Conservation (phyloP, 306 rosid species). For the Medicago ruthenica region DNA sequence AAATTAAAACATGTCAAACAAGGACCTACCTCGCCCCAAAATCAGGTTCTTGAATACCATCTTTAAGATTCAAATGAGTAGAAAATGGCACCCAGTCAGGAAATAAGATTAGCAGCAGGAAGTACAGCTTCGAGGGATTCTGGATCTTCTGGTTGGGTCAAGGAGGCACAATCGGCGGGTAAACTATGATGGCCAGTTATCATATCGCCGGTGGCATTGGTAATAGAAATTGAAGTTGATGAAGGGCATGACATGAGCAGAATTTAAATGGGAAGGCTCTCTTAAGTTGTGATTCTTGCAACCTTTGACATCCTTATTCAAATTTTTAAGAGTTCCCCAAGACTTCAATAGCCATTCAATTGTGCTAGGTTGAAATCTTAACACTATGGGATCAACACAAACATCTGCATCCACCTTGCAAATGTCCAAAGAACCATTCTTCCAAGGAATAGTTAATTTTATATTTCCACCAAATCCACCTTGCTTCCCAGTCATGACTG, state of each 20-base stretch:
- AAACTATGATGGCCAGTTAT: conserved; percentile 48
- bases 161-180: conserved; percentile 47
- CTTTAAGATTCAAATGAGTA: conserved; percentile 43
- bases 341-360: conserved; percentile 67
- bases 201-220: conserved; percentile 41
- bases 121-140: conserved; percentile 59
- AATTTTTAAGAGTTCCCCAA: conserved; percentile 63
- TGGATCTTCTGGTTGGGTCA: conserved; percentile 39
- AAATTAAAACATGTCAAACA: conserved; percentile 25
- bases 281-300: conserved; percentile 42
- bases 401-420: conserved; percentile 83
- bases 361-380: conserved; percentile 82
- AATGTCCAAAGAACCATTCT: conserved; percentile 89
- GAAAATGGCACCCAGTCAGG: conserved; percentile 85
- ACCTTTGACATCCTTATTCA: conserved; percentile 54
- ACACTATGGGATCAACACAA: conserved; percentile 71
- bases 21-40: conserved; percentile 89
- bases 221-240: conserved; percentile 48
- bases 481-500: conserved; percentile 70
- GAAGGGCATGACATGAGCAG: conserved; percentile 49
- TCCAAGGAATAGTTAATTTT: conserved; percentile 89
- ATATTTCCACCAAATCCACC: conserved; percentile 91
- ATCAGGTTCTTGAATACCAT: conserved; percentile 72
- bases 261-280: conserved; percentile 52
- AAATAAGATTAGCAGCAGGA: conserved; percentile 71